A percentile compares a stretch with the other conserved stretches of the same genome.
phyloP scores from a whole-genome alignment of 83 land plant species.

The Isoetes engelmannii region DNA sequence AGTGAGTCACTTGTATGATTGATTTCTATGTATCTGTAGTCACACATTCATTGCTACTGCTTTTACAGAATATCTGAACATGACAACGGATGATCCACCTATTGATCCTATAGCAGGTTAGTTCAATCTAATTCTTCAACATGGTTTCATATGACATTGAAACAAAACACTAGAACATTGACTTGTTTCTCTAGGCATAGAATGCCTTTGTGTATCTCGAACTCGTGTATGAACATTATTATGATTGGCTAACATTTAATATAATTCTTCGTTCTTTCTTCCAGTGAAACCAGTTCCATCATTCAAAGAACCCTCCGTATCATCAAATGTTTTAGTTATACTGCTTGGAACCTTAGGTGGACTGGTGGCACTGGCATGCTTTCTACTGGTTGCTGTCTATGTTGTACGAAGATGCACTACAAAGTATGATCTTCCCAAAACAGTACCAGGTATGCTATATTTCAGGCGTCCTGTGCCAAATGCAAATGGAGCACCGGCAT shows the following conservation, averaged over 20 bases:
- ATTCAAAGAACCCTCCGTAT: background rate
- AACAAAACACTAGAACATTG: background rate
- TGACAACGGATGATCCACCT: background rate
- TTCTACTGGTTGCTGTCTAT: background rate
- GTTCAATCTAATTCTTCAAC: too few species aligned
- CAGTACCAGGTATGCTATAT: background rate
- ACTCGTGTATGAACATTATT: background rate
- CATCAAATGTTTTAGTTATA: slow-evolving; percentile 4
- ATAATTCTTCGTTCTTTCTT: background rate
- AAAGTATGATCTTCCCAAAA: background rate
- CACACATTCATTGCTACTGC: background rate
- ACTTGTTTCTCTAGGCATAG: background rate
- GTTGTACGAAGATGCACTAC: background rate
- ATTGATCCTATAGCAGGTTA: too few species aligned
- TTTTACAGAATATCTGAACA: background rate
- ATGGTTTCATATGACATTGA: background rate
- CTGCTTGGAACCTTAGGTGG: slow-evolving; percentile 7
- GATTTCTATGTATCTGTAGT: background rate
- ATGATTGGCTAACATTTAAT: background rate
- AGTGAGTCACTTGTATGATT: background rate
- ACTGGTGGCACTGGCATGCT: background rate
- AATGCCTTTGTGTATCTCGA: background rate
- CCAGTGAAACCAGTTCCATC: background rate
- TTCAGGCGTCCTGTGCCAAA: background rate
- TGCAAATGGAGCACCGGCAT: background rate